A percentile compares a stretch with the other conserved stretches of the same genome.
phyloP scores from a whole-genome alignment of 768 basidiomycete species.

The Ramaria sp. region DNA sequence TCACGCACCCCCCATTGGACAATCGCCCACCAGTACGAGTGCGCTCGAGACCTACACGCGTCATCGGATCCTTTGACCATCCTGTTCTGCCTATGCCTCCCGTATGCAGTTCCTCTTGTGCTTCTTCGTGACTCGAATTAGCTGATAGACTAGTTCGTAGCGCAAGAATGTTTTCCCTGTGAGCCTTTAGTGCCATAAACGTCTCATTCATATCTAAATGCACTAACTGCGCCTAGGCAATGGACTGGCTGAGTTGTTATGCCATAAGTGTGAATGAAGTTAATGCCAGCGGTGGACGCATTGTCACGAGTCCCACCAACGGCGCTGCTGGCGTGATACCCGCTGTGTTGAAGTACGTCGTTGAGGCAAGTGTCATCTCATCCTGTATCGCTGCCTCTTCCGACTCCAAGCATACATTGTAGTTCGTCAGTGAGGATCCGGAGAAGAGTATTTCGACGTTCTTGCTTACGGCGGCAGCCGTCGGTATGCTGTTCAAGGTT shows the following conservation, averaged over 20 bases:
- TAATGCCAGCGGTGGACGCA: constrained; percentile 85
- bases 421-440: constrained; percentile 87
- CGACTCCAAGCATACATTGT: constrained; percentile 9
- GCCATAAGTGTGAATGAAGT: constrained; percentile 95
- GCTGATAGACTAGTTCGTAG: constrained; percentile 24
- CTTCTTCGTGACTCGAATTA: neutral
- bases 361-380: constrained; percentile 41
- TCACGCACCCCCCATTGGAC: neutral
- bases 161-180: constrained; percentile 73
- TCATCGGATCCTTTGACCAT: constrained; percentile 74
- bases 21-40: neutral
- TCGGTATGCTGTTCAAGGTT: constrained; percentile 10
- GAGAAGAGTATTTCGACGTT: constrained; percentile 85
- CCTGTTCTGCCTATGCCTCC: constrained; percentile 73
- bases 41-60: constrained; percentile 27
- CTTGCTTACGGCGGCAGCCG: constrained; percentile 69
- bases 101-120: constrained; percentile 31
- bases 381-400: constrained; percentile 1
- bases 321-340: constrained; percentile 94
- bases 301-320: constrained; percentile 91
- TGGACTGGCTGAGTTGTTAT: constrained; percentile 90
- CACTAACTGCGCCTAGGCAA: constrained; percentile 29
- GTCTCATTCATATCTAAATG: neutral
- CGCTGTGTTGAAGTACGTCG: constrained; percentile 79
- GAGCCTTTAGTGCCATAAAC: neutral